Conservation (phyloP, 1,284 basidiomycete genomes). For the Cutaneotrichosporon dermatis region DNA sequence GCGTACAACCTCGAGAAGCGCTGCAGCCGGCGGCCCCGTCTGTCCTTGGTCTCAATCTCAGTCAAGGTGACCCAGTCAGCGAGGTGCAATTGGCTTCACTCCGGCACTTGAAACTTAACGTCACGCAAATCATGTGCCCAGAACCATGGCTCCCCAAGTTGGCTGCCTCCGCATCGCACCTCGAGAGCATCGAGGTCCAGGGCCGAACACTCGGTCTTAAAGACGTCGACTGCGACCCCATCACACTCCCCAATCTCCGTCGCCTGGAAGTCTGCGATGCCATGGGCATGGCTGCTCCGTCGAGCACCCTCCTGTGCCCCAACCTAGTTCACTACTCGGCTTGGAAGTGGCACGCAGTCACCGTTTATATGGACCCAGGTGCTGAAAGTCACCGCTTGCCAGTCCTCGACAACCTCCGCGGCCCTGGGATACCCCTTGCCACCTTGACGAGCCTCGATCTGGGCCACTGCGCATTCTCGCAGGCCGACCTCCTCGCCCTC, state of each 20-base stretch:
- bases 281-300: not conserved
- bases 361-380: too few relatives aligned
- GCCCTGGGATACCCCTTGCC: constrained; percentile 13
- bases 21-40: too few relatives aligned
- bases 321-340: constrained; percentile 16
- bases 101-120: too few relatives aligned
- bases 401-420: constrained; percentile 4
- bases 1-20: too few relatives aligned
- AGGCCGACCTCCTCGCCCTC: constrained; percentile 8
- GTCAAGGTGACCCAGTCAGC: too few relatives aligned
- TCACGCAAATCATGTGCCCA: too few relatives aligned
- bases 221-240: too few relatives aligned
- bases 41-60: too few relatives aligned
- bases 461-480: constrained; percentile 14
- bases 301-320: not conserved
- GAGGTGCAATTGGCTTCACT: too few relatives aligned
- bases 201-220: too few relatives aligned
- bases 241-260: not conserved
- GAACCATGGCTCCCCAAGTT: not conserved
- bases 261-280: not conserved
- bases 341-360: not conserved
- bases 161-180: not conserved
- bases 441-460: constrained; percentile 30
- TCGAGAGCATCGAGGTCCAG: not conserved
- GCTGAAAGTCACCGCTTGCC: not conserved